Base-by-base conservation (phyloP, 805 yeast genomes). In the Saccharomycopsis schoenii region DNA sequence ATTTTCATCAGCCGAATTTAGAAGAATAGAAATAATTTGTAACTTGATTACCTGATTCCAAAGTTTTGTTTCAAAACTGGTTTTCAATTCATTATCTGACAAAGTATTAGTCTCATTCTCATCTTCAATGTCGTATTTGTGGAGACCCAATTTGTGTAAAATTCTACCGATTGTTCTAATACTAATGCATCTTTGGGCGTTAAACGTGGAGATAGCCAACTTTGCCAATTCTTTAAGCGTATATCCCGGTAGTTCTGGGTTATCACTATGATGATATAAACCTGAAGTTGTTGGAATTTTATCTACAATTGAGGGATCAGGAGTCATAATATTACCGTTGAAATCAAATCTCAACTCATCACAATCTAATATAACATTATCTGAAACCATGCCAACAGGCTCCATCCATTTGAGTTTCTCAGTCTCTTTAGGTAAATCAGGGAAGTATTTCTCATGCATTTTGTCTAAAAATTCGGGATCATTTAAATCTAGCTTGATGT, bases 331-430 rank as follows among this genome's bases (percentile, higher is more conserved):
- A 66, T 88, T 77, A 11, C 97, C 99, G 58, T 83, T 77, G 72
- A 94, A 91, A 68, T 93, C 97, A 69, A 94, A 94, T 64, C 99
- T 76, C 69, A 93, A 75, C 58, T 88, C 90, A 4, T 86, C 72
- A 2, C 55, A 40, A 8, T 57, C 55, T 37, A 61, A 41, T 4
- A 87, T 80, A 57, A 85, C 66, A 74, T 77, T 66, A 0, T 73
- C 66, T 11, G 67, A 56, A 12, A 72, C 64, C 1, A 80, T 77
- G 29, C 80, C 76, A 0, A 85, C 81, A 1, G 88, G 84, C 61
- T 85, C 80, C 97, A 92, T 92, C 99, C 99, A 94, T 62, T 91
- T 88, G 61, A 94, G 72, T 67, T 89, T 87, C 50, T 83, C 84
- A 0, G 89, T 81, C 66, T 94, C 96, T 56, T 77, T 83, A 1